Base-by-base conservation (phyloP, 352 stramenopile species). In the Phytophthora ohioensis region DNA sequence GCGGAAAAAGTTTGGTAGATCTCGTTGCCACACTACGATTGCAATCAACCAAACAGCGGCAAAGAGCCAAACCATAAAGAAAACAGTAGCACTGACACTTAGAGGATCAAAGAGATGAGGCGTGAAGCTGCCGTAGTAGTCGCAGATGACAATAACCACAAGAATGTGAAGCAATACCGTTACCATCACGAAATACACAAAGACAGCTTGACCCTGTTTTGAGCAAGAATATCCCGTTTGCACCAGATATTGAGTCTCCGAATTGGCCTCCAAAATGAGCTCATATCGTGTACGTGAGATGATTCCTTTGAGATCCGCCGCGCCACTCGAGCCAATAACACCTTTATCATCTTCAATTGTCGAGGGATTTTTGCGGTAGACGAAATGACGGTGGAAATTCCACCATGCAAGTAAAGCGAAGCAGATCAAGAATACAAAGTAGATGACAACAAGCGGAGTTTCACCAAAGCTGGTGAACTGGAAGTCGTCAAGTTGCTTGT, bases 1-100 rank as follows among this genome's bases (percentile, higher is more conserved):
- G 0, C 69, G 72, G 54, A 81, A 83, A 42, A 85, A 82, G 60
- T 85, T 85, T 6, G 35, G 36, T 5, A 85, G 32, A 15, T 70
- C 52, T 43, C 39, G 45, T 13, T 77, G 57, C 17, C 53, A 75
- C 2, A 58, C 5, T 5, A 85, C 74, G 15, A 82, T 64, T 10
- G 57, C 27, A 12, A 73, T 66, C 0, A 82, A 57, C 71, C 75
- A 85, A 1, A 75, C 3, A 0, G 67, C 64, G 10, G 69, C 48
- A 21, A 68, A 57, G 2, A 80, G n/a, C 75, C 78, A 85, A 10
- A 76, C 39, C 11, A 85, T 30, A 49, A 82, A 75, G 36, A 82
- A 85, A 5, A 73, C 64, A 4, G 66, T 65, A 3, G 73, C 70
- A 55, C 56, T 79, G 7, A 43, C 52, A 57, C 68, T 73, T 17